Evolutionary conservation across 2,329 filamentous ascomycete species (phyloP).

Genomic region (Tolypocladium sp.): DNA sequence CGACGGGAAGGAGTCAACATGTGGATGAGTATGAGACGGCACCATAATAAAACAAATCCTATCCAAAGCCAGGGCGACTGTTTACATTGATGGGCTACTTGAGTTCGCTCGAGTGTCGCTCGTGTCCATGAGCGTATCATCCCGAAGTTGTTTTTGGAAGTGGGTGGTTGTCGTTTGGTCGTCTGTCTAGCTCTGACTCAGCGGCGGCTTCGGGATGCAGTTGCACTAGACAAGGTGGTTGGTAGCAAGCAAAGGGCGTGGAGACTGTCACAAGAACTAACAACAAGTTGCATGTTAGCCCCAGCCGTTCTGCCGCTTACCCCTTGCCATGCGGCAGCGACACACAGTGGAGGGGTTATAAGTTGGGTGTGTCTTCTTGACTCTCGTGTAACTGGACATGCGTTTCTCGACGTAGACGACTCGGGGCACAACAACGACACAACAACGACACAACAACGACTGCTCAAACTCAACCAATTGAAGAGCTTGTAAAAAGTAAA

Average conservation of each 20-base stretch:
- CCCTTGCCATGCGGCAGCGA: too few species aligned
- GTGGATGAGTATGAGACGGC: background rate
- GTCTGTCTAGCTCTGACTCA: background rate
- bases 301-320: background rate
- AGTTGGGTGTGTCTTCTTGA: background rate
- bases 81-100: background rate
- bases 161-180: too few species aligned
- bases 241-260: too few species aligned
- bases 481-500: too few species aligned
- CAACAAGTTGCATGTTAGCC: background rate
- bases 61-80: background rate
- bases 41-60: background rate
- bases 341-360: too few species aligned
- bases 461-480: too few species aligned
- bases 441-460: background rate
- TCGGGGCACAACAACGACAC: background rate
- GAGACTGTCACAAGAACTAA: too few species aligned
- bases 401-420: background rate
- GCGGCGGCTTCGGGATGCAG: background rate
- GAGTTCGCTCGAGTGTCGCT: background rate
- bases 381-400: background rate
- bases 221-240: too few species aligned
- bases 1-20: background rate
- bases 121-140: background rate
- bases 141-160: background rate